These are phyloP conservation scores for Colletotrichum sojae DNA, from an alignment of 2,329 filamentous ascomycete species.

Conservation along the genomic window DNA sequence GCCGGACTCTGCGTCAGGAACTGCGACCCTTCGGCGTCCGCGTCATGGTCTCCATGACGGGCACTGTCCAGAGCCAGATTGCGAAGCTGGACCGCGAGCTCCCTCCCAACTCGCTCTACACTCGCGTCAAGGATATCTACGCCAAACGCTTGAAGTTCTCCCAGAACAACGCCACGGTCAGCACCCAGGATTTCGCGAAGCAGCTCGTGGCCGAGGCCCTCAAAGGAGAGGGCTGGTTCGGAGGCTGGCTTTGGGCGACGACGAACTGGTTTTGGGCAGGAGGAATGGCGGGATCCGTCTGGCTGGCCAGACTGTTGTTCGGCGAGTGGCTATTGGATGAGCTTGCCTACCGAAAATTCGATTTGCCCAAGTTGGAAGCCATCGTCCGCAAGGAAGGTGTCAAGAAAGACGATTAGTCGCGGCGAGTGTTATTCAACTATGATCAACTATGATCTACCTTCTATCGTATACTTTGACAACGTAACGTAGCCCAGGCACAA, in stretches of 20 bases:
- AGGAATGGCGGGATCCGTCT: conserved; percentile 48
- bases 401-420: conserved; percentile 13
- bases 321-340: conserved; percentile 47
- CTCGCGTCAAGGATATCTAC: conserved; percentile 61
- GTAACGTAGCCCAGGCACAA: neutral
- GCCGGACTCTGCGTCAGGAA: conserved; percentile 67
- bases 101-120: conserved; percentile 63
- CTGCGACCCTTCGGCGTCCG: conserved; percentile 68
- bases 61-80: conserved; percentile 67
- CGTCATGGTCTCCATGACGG: conserved; percentile 70
- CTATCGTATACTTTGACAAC: neutral
- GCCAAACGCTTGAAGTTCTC: conserved; percentile 62
- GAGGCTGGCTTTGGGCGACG: conserved; percentile 50
- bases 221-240: conserved; percentile 53
- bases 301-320: conserved; percentile 48
- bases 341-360: conserved; percentile 50
- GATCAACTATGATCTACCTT: neutral
- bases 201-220: conserved; percentile 60
- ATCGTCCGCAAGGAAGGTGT: conserved; percentile 35
- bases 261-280: conserved; percentile 54
- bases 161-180: conserved; percentile 62
- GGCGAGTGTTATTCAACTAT: neutral
- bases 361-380: conserved; percentile 55
- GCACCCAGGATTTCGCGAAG: conserved; percentile 59
- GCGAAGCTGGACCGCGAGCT: conserved; percentile 58